A percentile compares a stretch with the other conserved stretches of the same genome.
Evolutionary conservation across 768 basidiomycete species (phyloP).

Genomic region (Mrakia hoshinonis): DNA sequence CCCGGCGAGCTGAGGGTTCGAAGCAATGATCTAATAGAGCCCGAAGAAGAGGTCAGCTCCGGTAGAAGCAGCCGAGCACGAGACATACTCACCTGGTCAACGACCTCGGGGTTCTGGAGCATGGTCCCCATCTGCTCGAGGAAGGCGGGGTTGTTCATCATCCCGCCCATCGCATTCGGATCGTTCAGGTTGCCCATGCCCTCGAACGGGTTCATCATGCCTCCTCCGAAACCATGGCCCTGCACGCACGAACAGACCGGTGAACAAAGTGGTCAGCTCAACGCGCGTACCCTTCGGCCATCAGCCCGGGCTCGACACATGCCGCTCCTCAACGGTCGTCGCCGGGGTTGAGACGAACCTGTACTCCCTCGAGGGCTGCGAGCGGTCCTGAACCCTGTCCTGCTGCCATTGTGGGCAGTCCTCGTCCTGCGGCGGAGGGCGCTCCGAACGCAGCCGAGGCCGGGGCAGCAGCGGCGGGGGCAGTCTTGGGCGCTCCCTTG

Average conservation of each 20-base stretch:
- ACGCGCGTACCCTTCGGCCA: neutral
- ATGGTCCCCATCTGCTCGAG: conserved; percentile 62
- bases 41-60: neutral
- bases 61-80: neutral
- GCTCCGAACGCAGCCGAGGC: conserved; percentile 40
- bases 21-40: conserved; percentile 22
- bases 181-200: conserved; percentile 88
- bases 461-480: conserved; percentile 38
- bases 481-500: conserved; percentile 44
- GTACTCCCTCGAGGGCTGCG: conserved; percentile 67
- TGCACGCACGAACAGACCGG: neutral
- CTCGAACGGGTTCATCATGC: conserved; percentile 70
- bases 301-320: neutral
- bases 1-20: conserved; percentile 23
- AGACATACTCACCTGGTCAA: conserved; percentile 22
- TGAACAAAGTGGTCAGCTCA: neutral
- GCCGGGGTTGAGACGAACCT: conserved; percentile 31
- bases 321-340: neutral
- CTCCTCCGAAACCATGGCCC: conserved; percentile 55
- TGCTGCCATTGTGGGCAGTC: conserved; percentile 74
- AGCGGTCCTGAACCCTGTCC: conserved; percentile 74
- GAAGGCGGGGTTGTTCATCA: conserved; percentile 59
- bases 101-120: conserved; percentile 24
- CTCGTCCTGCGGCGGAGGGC: conserved; percentile 36
- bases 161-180: conserved; percentile 70